These are phyloP conservation scores for Fusarium nelsonii DNA, from an alignment of 2,329 filamentous ascomycete genomes.

Conservation along the genomic window DNA sequence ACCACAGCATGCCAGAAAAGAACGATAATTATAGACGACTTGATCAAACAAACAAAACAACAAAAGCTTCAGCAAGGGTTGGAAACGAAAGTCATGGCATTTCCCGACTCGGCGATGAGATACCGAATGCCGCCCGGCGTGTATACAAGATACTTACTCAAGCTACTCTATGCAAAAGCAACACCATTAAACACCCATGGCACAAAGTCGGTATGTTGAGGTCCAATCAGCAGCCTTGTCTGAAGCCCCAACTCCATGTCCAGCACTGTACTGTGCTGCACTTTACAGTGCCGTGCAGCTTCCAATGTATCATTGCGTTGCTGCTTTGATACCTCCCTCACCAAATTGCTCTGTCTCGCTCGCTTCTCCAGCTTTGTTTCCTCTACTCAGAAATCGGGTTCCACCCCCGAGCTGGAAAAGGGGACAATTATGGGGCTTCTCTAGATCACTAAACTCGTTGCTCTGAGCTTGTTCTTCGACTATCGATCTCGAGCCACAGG, in stretches of 20 bases:
- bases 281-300: constrained; percentile 11
- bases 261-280: not conserved
- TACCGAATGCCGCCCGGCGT: constrained; percentile 37
- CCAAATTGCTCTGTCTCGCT: constrained; percentile 4
- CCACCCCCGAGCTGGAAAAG: constrained; percentile 28
- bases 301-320: not conserved
- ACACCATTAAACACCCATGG: constrained; percentile 26
- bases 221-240: constrained; percentile 30
- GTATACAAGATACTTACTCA: constrained; percentile 9
- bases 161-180: constrained; percentile 26
- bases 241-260: not conserved
- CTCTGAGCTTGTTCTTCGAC: not conserved
- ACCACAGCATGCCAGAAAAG: constrained; percentile 1
- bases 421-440: constrained; percentile 19
- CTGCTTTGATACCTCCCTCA: constrained; percentile 4
- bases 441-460: constrained; percentile 12
- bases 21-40: not conserved
- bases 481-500: constrained; percentile 15
- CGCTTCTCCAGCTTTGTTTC: constrained; percentile 20
- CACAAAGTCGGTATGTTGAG: constrained; percentile 35
- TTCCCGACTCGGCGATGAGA: constrained; percentile 32
- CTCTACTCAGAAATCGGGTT: constrained; percentile 14
- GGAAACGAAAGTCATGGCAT: constrained; percentile 9
- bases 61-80: constrained; percentile 17
- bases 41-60: constrained; percentile 6